Conservation (phyloP, 805 yeast species). For the Kuraishia borneana region DNA sequence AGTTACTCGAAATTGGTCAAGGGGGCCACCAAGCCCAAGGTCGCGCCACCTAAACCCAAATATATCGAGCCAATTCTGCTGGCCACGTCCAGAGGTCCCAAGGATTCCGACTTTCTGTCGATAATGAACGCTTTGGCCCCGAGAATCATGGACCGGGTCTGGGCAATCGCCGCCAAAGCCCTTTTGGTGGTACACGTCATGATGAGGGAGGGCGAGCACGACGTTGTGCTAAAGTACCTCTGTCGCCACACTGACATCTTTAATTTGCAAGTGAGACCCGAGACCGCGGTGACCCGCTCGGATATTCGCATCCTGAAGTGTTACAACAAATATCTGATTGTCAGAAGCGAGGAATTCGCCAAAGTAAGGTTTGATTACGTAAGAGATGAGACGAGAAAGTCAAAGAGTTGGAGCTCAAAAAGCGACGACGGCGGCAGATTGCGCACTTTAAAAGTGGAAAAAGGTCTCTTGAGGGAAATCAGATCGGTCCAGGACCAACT, state of each 20-base stretch:
- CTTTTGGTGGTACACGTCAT: slow-evolving; percentile 78
- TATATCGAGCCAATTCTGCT: slow-evolving; percentile 87
- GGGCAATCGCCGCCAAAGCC: slow-evolving; percentile 87
- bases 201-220: slow-evolving; percentile 84
- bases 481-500: slow-evolving; percentile 82
- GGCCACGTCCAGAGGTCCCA: slow-evolving; percentile 44
- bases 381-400: slow-evolving; percentile 38
- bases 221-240: slow-evolving; percentile 62
- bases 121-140: slow-evolving; percentile 54
- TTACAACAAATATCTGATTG: slow-evolving; percentile 61
- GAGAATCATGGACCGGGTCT: slow-evolving; percentile 69
- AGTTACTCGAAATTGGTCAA: slow-evolving; percentile 66
- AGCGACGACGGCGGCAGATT: slow-evolving; percentile 47
- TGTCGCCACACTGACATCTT: slow-evolving; percentile 47
- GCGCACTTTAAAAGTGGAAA: slow-evolving; percentile 53
- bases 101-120: slow-evolving; percentile 44
- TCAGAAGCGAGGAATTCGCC: slow-evolving; percentile 62
- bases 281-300: slow-evolving; percentile 20
- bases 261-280: slow-evolving; percentile 39
- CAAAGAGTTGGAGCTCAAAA: slow-evolving; percentile 22
- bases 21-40: slow-evolving; percentile 64
- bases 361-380: slow-evolving; percentile 65
- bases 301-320: slow-evolving; percentile 49
- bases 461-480: slow-evolving; percentile 74
- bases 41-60: slow-evolving; percentile 97